These are phyloP conservation scores for Echites panduratus DNA, from an alignment of 257 asterid genomes.

Conservation along the genomic window DNA sequence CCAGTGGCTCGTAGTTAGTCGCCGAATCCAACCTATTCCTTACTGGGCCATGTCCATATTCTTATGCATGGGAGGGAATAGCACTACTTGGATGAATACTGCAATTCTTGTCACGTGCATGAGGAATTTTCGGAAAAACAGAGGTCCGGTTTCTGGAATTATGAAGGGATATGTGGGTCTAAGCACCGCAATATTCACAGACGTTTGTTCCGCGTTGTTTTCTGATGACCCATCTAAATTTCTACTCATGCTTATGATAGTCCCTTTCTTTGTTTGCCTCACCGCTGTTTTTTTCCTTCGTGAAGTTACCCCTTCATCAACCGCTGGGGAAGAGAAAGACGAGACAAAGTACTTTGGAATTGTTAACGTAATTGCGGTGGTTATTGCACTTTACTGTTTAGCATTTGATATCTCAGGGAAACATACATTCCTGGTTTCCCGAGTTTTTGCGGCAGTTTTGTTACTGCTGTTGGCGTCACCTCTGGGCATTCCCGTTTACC, in stretches of 20 bases:
- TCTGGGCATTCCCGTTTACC: constrained; percentile 53
- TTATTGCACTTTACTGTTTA: constrained; percentile 64
- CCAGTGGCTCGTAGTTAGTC: constrained; percentile 95
- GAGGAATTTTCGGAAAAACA: constrained; percentile 71
- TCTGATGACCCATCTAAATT: constrained; percentile 74
- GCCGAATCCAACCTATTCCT: constrained; percentile 80
- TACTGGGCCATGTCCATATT: constrained; percentile 91
- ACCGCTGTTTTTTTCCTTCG: constrained; percentile 75
- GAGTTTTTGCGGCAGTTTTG: constrained; percentile 57
- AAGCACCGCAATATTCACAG: constrained; percentile 97
- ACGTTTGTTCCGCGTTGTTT: constrained; percentile 80
- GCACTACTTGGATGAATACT: constrained; percentile 99
- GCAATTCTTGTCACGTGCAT: constrained; percentile 85
- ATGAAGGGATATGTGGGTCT: constrained; percentile 87
- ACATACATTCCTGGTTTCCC: constrained; percentile 51
- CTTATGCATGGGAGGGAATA: constrained; percentile 96
- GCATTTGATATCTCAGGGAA: constrained; percentile 60
- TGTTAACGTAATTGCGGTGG: constrained; percentile 61
- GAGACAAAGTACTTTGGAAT: constrained; percentile 66
- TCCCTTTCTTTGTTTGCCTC: constrained; percentile 72
- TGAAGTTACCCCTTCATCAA: constrained; percentile 78
- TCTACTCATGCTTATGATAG: constrained; percentile 58
- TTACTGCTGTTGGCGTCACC: constrained; percentile 64
- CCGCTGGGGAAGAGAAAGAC: constrained; percentile 49
- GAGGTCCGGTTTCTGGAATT: constrained; percentile 92